Percentiles rank a stretch among this genome's conserved stretches.
Conservation (phyloP, 805 yeast species). For the Wickerhamiella musiphila region DNA sequence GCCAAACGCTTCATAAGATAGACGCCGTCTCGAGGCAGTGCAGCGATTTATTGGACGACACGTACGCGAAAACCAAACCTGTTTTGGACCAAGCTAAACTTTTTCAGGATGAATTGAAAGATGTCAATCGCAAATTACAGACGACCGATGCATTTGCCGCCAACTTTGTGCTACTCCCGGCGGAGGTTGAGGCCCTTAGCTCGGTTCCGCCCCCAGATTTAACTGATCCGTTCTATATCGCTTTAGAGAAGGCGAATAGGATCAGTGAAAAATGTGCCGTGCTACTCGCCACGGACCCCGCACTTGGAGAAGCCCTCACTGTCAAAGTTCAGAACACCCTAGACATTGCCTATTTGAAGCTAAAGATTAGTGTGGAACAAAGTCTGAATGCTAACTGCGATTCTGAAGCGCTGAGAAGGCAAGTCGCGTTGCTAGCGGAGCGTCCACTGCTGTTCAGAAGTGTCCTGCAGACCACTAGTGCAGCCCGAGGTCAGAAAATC, state of each 20-base stretch:
- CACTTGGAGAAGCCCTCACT: slow-evolving; percentile 31
- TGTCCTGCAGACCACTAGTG: slow-evolving; percentile 45
- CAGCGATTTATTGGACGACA: slow-evolving; percentile 10
- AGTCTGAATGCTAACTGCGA: slow-evolving; percentile 11
- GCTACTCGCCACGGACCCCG: slow-evolving; percentile 34
- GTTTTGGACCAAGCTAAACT: slow-evolving; percentile 17
- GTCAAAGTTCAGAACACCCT: slow-evolving; percentile 26
- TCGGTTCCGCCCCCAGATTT: slow-evolving; percentile 19
- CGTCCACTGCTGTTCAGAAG: slow-evolving; percentile 31
- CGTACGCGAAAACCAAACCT: slow-evolving; percentile 14
- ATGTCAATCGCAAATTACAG: slow-evolving; percentile 12
- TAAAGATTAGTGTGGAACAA: slow-evolving; percentile 27
- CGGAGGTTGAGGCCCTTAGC: slow-evolving; percentile 45
- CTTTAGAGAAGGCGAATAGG: slow-evolving; percentile 40
- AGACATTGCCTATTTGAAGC: slow-evolving; percentile 35
- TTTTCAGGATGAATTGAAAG: slow-evolving; percentile 14
- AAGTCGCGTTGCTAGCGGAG: slow-evolving; percentile 18
- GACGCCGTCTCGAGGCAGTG: slow-evolving; percentile 12
- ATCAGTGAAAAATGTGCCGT: slow-evolving; percentile 55
- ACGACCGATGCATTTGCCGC: slow-evolving; percentile 26
- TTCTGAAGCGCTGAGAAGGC: slow-evolving; percentile 2
- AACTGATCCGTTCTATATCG: slow-evolving; percentile 38
- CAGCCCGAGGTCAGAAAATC: slow-evolving; percentile 47
- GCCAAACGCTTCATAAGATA: slow-evolving; percentile 11
- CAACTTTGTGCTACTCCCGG: slow-evolving; percentile 50